These are phyloP conservation scores for Trifolium fragiferum DNA, from an alignment of 306 rosid species.

Conservation along the genomic window DNA sequence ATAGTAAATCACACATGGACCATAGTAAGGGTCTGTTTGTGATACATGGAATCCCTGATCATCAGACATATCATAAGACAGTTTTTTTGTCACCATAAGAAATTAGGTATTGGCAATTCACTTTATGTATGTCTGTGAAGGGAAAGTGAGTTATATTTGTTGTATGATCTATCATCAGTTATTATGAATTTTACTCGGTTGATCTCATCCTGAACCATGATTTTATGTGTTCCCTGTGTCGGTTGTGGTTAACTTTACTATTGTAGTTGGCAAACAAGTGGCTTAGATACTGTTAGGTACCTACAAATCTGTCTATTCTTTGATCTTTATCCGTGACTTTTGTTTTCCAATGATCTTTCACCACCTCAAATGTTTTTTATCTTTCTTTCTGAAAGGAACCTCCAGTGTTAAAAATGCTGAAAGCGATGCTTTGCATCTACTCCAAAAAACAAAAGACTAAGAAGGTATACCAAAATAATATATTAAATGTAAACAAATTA, in stretches of 20 bases:
- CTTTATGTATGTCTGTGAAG: conserved; percentile 32
- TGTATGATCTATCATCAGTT: conserved; percentile 7
- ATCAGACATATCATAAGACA: conserved; percentile 24
- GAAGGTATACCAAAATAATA: too few relatives aligned
- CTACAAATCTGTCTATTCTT: conserved; percentile 2
- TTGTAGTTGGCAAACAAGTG: conserved; percentile 16
- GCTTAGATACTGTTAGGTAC: background rate
- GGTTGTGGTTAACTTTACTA: conserved; percentile 8
- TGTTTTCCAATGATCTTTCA: conserved; percentile 12
- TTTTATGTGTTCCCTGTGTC: conserved; percentile 12
- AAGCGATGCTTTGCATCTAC: background rate
- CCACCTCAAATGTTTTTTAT: background rate
- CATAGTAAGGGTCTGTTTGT: conserved; percentile 14
- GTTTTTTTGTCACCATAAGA: conserved; percentile 30
- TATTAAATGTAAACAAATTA: too few relatives aligned
- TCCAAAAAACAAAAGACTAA: background rate
- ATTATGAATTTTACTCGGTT: conserved; percentile 5
- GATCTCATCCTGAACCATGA: background rate
- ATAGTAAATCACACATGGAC: conserved; percentile 1
- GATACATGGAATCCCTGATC: conserved; percentile 28
- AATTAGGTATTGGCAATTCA: conserved; percentile 20
- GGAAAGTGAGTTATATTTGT: conserved; percentile 15
- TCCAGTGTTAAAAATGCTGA: background rate
- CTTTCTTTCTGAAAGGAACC: background rate
- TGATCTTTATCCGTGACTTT: conserved; percentile 28